These are phyloP conservation scores for Trametes cingulata DNA, from an alignment of 768 basidiomycete genomes.

Conservation along the genomic window DNA sequence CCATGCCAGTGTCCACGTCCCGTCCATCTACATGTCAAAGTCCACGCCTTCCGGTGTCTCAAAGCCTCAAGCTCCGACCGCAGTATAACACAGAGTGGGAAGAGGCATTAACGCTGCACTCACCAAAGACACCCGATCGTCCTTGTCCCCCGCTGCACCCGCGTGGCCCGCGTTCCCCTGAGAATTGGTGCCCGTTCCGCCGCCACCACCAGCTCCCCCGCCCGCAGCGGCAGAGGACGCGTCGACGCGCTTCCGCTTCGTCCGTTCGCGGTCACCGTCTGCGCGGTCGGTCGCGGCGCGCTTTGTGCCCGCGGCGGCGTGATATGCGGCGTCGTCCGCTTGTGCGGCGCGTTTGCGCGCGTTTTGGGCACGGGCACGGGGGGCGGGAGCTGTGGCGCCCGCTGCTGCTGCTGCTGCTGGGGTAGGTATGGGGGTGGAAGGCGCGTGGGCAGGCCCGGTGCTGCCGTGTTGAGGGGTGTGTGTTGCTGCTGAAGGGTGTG, in stretches of 20 bases:
- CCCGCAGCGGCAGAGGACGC: constrained; percentile 31
- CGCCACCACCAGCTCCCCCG: too few species aligned
- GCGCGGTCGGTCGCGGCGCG: constrained; percentile 65
- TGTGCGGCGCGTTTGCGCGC: constrained; percentile 35
- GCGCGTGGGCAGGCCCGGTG: background rate
- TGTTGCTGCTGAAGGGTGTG: constrained; percentile 1
- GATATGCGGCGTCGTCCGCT: constrained; percentile 66
- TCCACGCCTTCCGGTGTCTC: background rate
- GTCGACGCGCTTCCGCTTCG: constrained; percentile 73
- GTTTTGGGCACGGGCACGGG: constrained; percentile 12
- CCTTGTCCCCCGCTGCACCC: constrained; percentile 19
- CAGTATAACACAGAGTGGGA: background rate
- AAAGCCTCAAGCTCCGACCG: background rate
- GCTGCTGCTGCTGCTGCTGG: too few species aligned
- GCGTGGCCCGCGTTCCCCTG: constrained; percentile 7
- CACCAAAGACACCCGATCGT: constrained; percentile 26
- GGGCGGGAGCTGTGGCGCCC: background rate
- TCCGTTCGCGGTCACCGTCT: constrained; percentile 68
- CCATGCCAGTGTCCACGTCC: too few species aligned
- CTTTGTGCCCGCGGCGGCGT: constrained; percentile 51
- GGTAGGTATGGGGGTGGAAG: background rate
- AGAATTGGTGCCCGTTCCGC: background rate
- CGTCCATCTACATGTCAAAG: too few species aligned
- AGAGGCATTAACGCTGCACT: constrained; percentile 7
- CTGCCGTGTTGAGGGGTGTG: background rate